Evolutionary conservation across 1,284 basidiomycete genomes (phyloP).

Genomic region (Apiotrichum mycotoxinovorans): DNA sequence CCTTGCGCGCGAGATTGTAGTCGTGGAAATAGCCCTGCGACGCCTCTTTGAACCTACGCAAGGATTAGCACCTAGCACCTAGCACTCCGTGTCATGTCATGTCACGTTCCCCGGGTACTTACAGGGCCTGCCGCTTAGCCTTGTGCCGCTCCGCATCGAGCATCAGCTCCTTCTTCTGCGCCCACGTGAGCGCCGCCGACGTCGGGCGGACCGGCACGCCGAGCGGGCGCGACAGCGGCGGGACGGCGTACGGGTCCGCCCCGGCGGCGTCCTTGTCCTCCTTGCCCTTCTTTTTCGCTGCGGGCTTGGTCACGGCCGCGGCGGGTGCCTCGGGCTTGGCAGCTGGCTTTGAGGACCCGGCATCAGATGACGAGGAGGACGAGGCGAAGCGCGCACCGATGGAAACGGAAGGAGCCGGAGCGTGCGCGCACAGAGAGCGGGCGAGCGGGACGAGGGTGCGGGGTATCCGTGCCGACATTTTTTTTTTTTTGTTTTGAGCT

Average conservation of each 20-base stretch:
- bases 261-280: neutral
- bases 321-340: neutral
- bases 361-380: neutral
- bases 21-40: constrained; percentile 89
- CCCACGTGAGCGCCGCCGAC: constrained; percentile 59
- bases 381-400: neutral
- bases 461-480: neutral
- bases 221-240: constrained; percentile 57
- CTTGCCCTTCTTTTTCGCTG: neutral
- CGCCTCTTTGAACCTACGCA: constrained; percentile 71
- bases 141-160: constrained; percentile 68
- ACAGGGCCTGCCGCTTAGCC: constrained; percentile 74
- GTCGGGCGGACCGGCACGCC: constrained; percentile 65
- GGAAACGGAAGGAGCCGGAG: neutral
- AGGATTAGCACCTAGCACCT: too few species aligned
- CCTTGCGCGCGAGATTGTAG: constrained; percentile 68
- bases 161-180: constrained; percentile 66
- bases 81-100: neutral
- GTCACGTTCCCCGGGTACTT: constrained; percentile 13
- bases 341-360: neutral
- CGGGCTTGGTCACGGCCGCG: neutral
- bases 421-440: too few species aligned
- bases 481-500: neutral
- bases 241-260: constrained; percentile 26
- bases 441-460: neutral